Evolutionary conservation across 306 rosid species (phyloP).

Genomic region (Vigna mungo): DNA sequence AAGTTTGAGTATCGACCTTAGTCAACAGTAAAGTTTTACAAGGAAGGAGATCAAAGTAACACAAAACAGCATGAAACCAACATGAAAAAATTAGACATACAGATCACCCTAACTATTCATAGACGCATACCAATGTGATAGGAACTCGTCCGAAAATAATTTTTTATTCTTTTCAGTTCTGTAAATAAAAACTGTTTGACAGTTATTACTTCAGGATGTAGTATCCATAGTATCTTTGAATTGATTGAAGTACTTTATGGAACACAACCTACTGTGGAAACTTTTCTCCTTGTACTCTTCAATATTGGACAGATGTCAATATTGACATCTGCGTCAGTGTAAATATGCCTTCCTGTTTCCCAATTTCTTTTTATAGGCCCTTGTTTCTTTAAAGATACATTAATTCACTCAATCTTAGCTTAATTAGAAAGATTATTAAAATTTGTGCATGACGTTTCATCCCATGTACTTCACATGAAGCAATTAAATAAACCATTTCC

Average conservation of each 20-base stretch:
- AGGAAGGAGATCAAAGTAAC: conserved; percentile 7
- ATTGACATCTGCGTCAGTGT: background rate
- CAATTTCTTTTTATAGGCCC: background rate
- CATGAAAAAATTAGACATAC: conserved; percentile 9
- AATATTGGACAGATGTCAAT: background rate
- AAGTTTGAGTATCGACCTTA: conserved; percentile 10
- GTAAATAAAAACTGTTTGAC: background rate
- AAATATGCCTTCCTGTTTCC: background rate
- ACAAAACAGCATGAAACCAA: conserved; percentile 12
- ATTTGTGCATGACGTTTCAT: background rate
- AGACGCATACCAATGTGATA: background rate
- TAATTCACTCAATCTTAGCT: background rate
- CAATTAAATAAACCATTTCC: conserved; percentile 18
- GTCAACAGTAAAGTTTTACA: background rate
- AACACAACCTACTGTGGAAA: background rate
- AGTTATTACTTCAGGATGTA: background rate
- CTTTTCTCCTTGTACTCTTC: background rate
- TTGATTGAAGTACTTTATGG: background rate
- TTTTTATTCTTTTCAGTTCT: conserved; percentile 25
- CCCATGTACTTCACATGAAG: background rate
- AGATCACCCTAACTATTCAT: background rate
- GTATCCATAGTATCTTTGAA: background rate
- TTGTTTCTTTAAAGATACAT: too few species aligned
- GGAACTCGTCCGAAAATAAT: background rate
- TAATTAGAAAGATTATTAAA: background rate